phyloP scores from a whole-genome alignment of 2,329 filamentous ascomycete genomes.

The Fusarium clavum region DNA sequence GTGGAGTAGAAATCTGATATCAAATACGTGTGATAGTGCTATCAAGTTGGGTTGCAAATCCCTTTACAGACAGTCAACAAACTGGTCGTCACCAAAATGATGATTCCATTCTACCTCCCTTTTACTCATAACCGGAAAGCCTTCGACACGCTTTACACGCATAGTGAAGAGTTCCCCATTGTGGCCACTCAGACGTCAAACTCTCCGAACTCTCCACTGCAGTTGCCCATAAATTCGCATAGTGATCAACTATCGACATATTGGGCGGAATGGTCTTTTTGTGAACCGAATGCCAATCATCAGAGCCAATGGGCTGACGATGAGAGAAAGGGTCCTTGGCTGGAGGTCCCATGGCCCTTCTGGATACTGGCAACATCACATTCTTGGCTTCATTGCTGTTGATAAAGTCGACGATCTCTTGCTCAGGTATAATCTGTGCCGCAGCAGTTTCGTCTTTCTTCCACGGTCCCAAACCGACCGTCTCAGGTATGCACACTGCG shows the following conservation, averaged over 20 bases:
- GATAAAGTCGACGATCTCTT: background rate
- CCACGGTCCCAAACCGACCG: background rate
- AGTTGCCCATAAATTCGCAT: background rate
- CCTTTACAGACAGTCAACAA: background rate
- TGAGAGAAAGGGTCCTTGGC: background rate
- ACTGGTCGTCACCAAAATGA: fast-evolving
- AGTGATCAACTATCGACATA: background rate
- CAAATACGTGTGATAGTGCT: background rate
- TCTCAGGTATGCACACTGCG: background rate
- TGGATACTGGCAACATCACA: fast-evolving
- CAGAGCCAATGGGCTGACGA: background rate
- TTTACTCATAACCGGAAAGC: background rate
- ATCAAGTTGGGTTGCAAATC: background rate
- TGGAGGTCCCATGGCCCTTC: background rate
- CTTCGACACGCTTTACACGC: background rate
- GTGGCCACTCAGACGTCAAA: background rate
- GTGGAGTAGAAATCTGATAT: background rate
- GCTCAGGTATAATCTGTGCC: background rate
- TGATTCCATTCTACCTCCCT: background rate
- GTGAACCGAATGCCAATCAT: background rate
- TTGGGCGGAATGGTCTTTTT: background rate
- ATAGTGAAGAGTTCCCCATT: background rate
- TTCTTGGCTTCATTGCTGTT: background rate
- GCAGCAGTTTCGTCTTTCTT: background rate
- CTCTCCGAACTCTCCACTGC: background rate